Evolutionary conservation across 805 yeast genomes (phyloP).

Genomic region (Suhomyces sp.): DNA sequence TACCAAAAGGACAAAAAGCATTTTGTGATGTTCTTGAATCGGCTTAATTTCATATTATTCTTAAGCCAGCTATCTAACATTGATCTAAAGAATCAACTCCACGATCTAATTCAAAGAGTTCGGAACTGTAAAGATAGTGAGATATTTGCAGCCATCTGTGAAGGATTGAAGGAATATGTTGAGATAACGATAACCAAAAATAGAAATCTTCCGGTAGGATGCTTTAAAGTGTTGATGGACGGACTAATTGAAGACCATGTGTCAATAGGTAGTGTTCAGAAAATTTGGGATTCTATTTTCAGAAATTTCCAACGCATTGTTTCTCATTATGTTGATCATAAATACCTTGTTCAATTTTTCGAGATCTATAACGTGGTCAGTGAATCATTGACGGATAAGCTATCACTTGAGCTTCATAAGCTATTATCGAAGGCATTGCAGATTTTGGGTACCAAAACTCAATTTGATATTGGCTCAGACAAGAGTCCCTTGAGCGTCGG

Average conservation of each 20-base stretch:
- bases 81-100: conserved; percentile 29
- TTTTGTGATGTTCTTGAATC: conserved; percentile 32
- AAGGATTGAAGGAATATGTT: conserved; percentile 2
- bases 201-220: conserved; percentile 2
- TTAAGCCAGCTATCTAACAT: conserved; percentile 34
- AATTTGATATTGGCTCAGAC: neutral
- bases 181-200: conserved; percentile 4
- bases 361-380: conserved; percentile 4
- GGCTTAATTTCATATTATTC: conserved; percentile 35
- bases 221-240: conserved; percentile 6
- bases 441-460: neutral
- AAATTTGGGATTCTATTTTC: conserved; percentile 14
- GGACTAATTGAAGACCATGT: neutral
- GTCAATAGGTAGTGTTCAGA: conserved; percentile 16
- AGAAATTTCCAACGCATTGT: conserved; percentile 3
- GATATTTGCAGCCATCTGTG: conserved; percentile 2
- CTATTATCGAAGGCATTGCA: conserved; percentile 1
- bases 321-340: neutral
- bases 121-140: conserved; percentile 7
- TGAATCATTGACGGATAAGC: conserved; percentile 2
- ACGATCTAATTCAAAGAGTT: conserved; percentile 23
- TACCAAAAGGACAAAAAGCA: conserved; percentile 26
- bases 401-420: conserved; percentile 3
- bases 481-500: neutral
- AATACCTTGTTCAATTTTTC: conserved; percentile 5